Evolutionary conservation across 352 stramenopile genomes (phyloP), one percentile per base, ranked within the genome.

Genomic region (Phytophthora citricola): DNA sequence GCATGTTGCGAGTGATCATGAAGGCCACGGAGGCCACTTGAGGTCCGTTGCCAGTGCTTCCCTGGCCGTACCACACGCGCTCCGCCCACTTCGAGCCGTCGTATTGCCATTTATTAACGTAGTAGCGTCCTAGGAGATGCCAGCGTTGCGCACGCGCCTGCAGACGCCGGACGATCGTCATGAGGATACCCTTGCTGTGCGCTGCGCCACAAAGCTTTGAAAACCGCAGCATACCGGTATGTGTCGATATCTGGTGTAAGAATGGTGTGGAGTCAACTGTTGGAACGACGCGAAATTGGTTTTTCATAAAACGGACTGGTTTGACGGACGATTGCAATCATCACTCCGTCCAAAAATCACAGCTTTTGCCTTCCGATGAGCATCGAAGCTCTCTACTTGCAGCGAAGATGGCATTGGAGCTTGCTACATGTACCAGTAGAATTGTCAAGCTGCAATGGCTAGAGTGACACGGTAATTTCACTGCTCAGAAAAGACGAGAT

Each of bases 21-120:
- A 94, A 94, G 43, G 86, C 84, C 67, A 94, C 85, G 24, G 83
- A 90, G 20, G 83, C 83, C 24, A 89, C 73, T n/a, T 72, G 66
- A 22, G 76, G 69, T 1, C 77, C 54, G 8, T 68, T 69, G n/a
- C 69, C 66, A 17, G 71, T 77, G 45, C 78, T 81, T 3, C 70
- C 66, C 43, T 78, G 68, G 51, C 84, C 86, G 51, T 90, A 87
- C 84, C 83, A 91, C 17, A 92, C 69, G 46, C 84, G 75, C 49
- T 93, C 84, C 49, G 70, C 74, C 79, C 76, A 90, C 57, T 93
- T 94, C 44, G 75, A 81, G 17, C 79, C 84, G 58, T 93, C 82
- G 47, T 94, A 94, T 39, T 92, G 86, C 86, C 86, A 94, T 65
- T 91, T 94, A 55, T 94, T 94, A 32, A 79, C 58, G 71, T 94